A percentile compares a stretch with the other conserved stretches of the same genome.
phyloP scores from a whole-genome alignment of 2,329 filamentous ascomycete genomes.

The Microcera coccophila region DNA sequence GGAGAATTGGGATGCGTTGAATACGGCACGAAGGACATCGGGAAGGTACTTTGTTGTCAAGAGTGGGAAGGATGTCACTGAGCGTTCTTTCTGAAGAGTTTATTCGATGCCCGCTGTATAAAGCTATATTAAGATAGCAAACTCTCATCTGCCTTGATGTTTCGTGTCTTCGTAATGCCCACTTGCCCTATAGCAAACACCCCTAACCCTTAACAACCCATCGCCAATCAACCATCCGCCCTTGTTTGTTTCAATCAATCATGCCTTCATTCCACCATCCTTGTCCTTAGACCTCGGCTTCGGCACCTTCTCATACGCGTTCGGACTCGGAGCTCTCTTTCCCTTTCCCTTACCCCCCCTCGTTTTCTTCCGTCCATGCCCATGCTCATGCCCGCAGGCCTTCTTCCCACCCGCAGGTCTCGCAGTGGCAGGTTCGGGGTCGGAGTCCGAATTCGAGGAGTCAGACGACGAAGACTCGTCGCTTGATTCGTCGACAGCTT shows the following conservation, averaged over 20 bases:
- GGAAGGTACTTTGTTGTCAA: slow-evolving; percentile 78
- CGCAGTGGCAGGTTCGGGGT: slow-evolving; percentile 27
- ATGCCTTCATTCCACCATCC: slow-evolving; percentile 19
- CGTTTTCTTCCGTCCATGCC: slow-evolving; percentile 28
- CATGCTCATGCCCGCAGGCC: slow-evolving; percentile 39
- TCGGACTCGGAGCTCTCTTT: slow-evolving; percentile 62
- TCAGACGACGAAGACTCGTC: slow-evolving; percentile 60
- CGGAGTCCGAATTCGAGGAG: slow-evolving; percentile 49
- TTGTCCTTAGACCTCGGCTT: slow-evolving; percentile 41
- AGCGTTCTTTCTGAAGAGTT: neutral
- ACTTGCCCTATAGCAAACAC: neutral
- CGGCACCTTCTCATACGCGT: slow-evolving; percentile 74
- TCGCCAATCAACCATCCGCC: neutral
- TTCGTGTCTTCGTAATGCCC: neutral
- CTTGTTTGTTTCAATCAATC: too few relatives aligned
- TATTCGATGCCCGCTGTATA: slow-evolving; percentile 15
- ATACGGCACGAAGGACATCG: slow-evolving; percentile 59
- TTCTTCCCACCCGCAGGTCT: slow-evolving; percentile 34
- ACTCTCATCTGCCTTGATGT: neutral
- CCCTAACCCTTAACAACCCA: neutral
- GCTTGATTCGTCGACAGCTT: slow-evolving; percentile 76
- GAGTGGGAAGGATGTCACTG: slow-evolving; percentile 44
- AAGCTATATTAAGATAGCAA: neutral
- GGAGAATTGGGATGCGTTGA: slow-evolving; percentile 69
- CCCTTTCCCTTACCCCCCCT: slow-evolving; percentile 26